These are phyloP conservation scores for Vanilla planifolia DNA, from an alignment of 106 monocot genomes.

Conservation along the genomic window DNA sequence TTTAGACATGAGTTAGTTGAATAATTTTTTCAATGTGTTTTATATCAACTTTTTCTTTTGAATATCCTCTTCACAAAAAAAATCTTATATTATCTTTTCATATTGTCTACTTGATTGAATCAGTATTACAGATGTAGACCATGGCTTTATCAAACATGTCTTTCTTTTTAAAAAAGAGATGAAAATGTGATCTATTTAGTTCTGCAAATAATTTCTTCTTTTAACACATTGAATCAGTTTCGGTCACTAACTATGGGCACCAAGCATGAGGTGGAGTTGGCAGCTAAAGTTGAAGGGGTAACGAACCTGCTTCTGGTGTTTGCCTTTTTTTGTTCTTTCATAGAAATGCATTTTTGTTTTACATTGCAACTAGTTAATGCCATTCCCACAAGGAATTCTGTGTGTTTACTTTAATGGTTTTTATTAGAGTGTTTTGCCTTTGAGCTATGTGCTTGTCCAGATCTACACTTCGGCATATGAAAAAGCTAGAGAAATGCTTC, in stretches of 20 bases:
- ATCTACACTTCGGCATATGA: conserved; percentile 73
- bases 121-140: neutral
- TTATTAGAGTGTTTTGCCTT: neutral
- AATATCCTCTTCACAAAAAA: neutral
- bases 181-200: neutral
- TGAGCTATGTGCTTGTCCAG: conserved; percentile 22
- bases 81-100: neutral
- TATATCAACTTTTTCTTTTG: too few species aligned
- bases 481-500: conserved; percentile 72
- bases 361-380: neutral
- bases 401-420: neutral
- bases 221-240: conserved; percentile 29
- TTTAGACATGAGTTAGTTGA: neutral
- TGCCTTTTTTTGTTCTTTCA: neutral
- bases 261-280: conserved; percentile 64
- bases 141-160: neutral
- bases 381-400: neutral
- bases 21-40: neutral
- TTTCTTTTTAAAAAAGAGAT: neutral
- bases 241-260: conserved; percentile 64
- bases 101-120: neutral
- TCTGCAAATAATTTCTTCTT: neutral
- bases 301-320: neutral
- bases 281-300: conserved; percentile 84
- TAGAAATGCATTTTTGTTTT: neutral